Conservation (phyloP, 108 stramenopile genomes). For the Aurantiochytrium sp. region DNA sequence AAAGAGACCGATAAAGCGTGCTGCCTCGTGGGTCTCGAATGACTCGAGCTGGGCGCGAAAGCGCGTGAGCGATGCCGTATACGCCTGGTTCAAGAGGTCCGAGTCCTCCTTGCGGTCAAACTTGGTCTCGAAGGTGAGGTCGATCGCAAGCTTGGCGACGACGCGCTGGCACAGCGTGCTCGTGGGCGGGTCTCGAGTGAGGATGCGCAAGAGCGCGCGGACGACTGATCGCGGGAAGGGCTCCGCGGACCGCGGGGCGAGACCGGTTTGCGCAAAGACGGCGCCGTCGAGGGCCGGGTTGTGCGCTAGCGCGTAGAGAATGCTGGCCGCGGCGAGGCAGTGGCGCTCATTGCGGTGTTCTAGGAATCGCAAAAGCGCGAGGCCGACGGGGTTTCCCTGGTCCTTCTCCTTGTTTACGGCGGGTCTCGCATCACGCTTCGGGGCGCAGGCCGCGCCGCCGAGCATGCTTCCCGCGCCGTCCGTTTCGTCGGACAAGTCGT, state of each 20-base stretch:
- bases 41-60: background rate
- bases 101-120: background rate
- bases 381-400: background rate
- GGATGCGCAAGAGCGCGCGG: background rate
- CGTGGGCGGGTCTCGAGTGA: background rate
- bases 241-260: background rate
- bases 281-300: background rate
- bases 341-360: background rate
- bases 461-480: background rate
- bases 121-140: background rate
- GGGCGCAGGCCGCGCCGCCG: too few relatives aligned
- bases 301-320: background rate
- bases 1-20: background rate
- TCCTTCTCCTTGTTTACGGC: too few relatives aligned
- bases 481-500: background rate
- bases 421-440: too few relatives aligned
- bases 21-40: background rate
- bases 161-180: conserved; percentile 17
- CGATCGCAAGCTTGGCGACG: background rate
- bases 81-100: background rate
- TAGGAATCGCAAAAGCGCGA: background rate
- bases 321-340: background rate
- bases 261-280: background rate
- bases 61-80: background rate
- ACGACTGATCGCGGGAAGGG: background rate